phyloP scores from a whole-genome alignment of 805 yeast species.

The Candida nitratophila region DNA sequence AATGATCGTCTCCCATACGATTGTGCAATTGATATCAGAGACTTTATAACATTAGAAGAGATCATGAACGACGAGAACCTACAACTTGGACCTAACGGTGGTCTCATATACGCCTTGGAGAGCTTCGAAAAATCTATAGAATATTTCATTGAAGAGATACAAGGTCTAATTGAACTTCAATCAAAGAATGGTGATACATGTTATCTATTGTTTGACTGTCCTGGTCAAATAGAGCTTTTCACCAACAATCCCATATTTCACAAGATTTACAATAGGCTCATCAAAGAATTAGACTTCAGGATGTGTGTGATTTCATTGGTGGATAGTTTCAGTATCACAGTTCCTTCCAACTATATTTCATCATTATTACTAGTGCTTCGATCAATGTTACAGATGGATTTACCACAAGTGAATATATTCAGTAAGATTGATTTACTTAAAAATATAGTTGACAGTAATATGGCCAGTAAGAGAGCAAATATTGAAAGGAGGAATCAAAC shows the following conservation, averaged over 20 bases:
- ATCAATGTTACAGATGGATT: slow-evolving; percentile 85
- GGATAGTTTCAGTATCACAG: slow-evolving; percentile 74
- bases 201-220: slow-evolving; percentile 80
- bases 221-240: slow-evolving; percentile 94
- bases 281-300: slow-evolving; percentile 60
- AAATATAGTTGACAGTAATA: slow-evolving; percentile 33
- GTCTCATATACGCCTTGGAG: slow-evolving; percentile 83
- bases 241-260: slow-evolving; percentile 79
- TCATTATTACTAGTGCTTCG: slow-evolving; percentile 73
- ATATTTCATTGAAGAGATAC: slow-evolving; percentile 48
- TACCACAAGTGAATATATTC: slow-evolving; percentile 90
- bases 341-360: slow-evolving; percentile 86
- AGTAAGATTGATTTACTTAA: slow-evolving; percentile 82
- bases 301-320: slow-evolving; percentile 80
- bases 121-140: slow-evolving; percentile 49
- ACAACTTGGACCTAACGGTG: slow-evolving; percentile 68
- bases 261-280: slow-evolving; percentile 58
- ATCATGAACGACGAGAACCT: slow-evolving; percentile 47
- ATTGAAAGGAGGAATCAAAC: slow-evolving; percentile 12
- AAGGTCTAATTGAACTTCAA: slow-evolving; percentile 39
- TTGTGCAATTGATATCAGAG: slow-evolving; percentile 50
- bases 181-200: slow-evolving; percentile 40
- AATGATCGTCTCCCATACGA: slow-evolving; percentile 49
- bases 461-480: slow-evolving; percentile 4
- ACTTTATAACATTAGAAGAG: slow-evolving; percentile 49